phyloP scores from a whole-genome alignment of 176 grass and related monocot genomes.

The Eleusine coracana region DNA sequence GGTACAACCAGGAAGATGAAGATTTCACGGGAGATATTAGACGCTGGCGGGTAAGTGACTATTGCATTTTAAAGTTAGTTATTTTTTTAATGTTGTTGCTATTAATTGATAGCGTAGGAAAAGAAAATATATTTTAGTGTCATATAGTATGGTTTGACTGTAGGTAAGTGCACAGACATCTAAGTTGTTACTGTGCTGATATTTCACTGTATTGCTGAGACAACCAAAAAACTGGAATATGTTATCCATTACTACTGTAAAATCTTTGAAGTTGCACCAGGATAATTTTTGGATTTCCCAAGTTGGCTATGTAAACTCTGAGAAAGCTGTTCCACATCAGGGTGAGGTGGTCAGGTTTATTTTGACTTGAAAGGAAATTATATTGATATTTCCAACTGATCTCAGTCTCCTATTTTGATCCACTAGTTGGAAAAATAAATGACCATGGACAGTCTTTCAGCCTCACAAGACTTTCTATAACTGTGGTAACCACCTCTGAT shows the following conservation, averaged over 20 bases:
- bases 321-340: background rate
- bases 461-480: background rate
- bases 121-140: slow-evolving; percentile 20
- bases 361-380: slow-evolving; percentile 4
- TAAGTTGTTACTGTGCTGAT: background rate
- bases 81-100: background rate
- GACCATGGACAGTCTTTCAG: background rate
- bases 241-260: background rate
- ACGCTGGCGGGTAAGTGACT: slow-evolving; percentile 59
- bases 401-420: background rate
- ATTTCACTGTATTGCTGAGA: background rate
- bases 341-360: background rate
- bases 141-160: background rate
- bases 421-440: background rate
- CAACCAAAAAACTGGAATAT: too few species aligned
- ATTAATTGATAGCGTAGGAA: background rate
- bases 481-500: background rate
- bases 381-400: background rate
- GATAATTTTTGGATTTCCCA: background rate
- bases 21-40: slow-evolving; percentile 81
- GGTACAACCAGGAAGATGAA: slow-evolving; percentile 89
- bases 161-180: background rate
- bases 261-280: background rate
- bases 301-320: background rate
- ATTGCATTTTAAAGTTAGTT: slow-evolving; percentile 10